Evolutionary conservation across 257 asterid species (phyloP).

Genomic region (Solanum peruvianum): DNA sequence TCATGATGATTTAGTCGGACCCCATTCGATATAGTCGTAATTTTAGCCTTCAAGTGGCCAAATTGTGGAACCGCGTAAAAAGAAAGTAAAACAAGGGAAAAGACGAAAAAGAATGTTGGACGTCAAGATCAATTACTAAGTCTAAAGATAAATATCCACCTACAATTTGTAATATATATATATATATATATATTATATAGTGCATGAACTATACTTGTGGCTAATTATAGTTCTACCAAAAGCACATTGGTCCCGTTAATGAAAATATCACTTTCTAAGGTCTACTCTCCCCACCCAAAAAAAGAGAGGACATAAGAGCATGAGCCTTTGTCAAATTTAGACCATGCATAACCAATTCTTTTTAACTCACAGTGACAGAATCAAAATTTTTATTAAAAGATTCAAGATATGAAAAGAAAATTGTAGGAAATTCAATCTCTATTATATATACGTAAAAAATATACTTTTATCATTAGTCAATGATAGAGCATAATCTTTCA

Average conservation of each 20-base stretch:
- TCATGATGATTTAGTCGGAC: background rate
- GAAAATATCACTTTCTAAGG: background rate
- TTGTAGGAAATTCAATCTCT: fast-evolving
- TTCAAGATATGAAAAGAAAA: too few relatives aligned
- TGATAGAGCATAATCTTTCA: too few relatives aligned
- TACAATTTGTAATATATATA: too few relatives aligned
- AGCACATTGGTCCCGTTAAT: background rate
- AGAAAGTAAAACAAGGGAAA: background rate
- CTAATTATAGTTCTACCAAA: background rate
- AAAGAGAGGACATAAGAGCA: background rate
- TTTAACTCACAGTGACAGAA: fast-evolving
- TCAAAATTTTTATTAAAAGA: fast-evolving
- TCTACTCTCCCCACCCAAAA: background rate
- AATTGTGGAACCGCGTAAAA: background rate
- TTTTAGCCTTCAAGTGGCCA: background rate
- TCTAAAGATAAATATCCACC: background rate
- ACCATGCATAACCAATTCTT: background rate
- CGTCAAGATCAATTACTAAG: background rate
- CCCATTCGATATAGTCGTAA: background rate
- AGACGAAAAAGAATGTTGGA: background rate
- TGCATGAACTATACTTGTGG: background rate
- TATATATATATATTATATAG: background rate
- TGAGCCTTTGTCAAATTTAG: background rate
- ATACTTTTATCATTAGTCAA: too few relatives aligned
- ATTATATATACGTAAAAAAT: too few relatives aligned